Base-by-base conservation (phyloP, 805 yeast genomes). In the Cyberlindnera sargentensis region DNA sequence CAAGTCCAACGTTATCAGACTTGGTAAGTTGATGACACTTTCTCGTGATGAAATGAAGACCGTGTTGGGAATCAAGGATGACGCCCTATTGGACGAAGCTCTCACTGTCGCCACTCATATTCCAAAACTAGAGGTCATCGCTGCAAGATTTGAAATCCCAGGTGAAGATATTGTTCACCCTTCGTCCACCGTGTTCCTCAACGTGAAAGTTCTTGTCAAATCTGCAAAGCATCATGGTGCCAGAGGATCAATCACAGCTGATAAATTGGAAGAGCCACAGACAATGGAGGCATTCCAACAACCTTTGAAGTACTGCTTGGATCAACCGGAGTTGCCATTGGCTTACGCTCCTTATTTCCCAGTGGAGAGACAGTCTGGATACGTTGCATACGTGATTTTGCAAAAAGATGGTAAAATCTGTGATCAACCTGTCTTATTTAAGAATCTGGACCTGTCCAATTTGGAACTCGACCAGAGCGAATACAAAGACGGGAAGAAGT, bases 331-430 rank as follows among this genome's bases (percentile, higher is more conserved):
- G 34, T 64, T 89, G 43, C 86, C 89, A 35, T 56, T 61, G n/a
- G 72, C 86, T 3, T 72, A 70, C 48, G 78, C 95, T 1, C 95
- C 96, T 39, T 78, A 70, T 58, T 87, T 81, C 71, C 97, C 99
- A 25, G 68, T 66, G 15, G 60, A 63, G 41, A 69, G 70, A 49
- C 63, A 60, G 30, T 57, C 63, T 27, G 62, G 67, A 28, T 91
- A 95, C 90, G 69, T 76, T 37, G 90, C 83, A 30, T 73, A 82
- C 41, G 64, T 93, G 40, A 68, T 77, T 30, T 68, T 76, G 42
- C 96, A 87, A 62, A 80, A 80, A 52, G 98, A 91, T 63, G 79
- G 78, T 47, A 87, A 84, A 61, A 67, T 93, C 37, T 76, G 82
- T 24, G 96, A 90, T 50, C 68, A 76, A 8, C 87, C 87, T 4